Percentiles rank a stretch among this genome's conserved stretches.
These are phyloP conservation scores for Bonia amplexicaulis DNA, from an alignment of 176 grass and related monocot species.

Conservation along the genomic window DNA sequence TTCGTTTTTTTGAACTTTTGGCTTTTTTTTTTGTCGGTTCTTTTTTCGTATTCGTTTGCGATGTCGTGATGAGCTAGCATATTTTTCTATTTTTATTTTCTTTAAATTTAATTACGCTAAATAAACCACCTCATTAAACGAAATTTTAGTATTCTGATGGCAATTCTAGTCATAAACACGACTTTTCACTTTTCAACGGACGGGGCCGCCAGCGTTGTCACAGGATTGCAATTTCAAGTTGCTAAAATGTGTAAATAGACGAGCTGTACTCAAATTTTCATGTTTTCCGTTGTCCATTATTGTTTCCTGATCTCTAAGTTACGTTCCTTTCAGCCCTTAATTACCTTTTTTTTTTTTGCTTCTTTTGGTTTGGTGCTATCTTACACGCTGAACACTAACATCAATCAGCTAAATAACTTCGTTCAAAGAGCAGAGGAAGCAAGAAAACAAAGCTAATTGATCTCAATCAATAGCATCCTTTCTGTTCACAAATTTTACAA, in stretches of 20 bases:
- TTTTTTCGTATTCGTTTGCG: too few species aligned
- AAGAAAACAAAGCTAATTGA: background rate
- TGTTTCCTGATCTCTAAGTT: background rate
- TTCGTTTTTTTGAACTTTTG: too few species aligned
- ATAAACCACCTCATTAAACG: too few species aligned
- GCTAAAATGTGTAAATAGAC: background rate
- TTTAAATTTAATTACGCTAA: too few species aligned
- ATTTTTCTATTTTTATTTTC: too few species aligned
- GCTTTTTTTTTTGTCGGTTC: too few species aligned
- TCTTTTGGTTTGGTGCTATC: background rate
- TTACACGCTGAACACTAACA: background rate
- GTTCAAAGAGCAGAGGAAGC: background rate
- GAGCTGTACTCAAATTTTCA: background rate
- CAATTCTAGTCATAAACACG: too few species aligned
- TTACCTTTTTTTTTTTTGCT: background rate
- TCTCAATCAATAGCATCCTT: conserved; percentile 7
- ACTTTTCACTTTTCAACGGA: too few species aligned
- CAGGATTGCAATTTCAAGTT: background rate
- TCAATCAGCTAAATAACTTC: background rate
- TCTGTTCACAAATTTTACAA: conserved; percentile 25
- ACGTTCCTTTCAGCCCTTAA: background rate
- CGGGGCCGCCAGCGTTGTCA: too few species aligned
- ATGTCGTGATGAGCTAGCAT: too few species aligned
- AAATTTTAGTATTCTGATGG: too few species aligned
- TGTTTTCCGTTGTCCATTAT: background rate